Evolutionary conservation across 768 basidiomycete genomes (phyloP), one percentile per base, ranked within the genome.

Genomic region (Rhodotorula kratochvilovae): DNA sequence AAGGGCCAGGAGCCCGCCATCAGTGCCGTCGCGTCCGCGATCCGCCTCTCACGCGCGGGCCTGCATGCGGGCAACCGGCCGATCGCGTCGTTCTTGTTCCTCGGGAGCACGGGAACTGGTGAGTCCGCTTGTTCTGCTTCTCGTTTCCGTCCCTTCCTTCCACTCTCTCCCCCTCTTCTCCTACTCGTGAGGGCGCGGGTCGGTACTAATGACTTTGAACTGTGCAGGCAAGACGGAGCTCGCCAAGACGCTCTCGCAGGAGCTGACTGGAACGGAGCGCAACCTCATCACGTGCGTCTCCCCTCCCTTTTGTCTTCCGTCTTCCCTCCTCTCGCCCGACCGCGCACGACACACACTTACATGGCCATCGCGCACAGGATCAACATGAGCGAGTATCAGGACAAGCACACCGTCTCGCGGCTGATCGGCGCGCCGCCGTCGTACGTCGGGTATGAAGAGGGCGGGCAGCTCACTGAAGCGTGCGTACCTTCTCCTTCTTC

Each of bases 381-480:
- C 63, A 54, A 54, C 63, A 61, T 66, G 56, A 59, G 55, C 29
- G 69, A 71, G 56, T 71, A 60, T 43, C 39, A 71, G 58, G 92
- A 92, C 71, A 86, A 91, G 63, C 91, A 95, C 77, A 93, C 91
- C 0, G 89, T 95, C 11, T 92, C 92, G 63, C 85, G 93, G 7
- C 82, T 97, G 35, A 92, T 96, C 63, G 94, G 93, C 66, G 90
- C 92, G 1, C 90, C 94, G 0, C 92, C 95, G 15, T 93, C 93
- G 11, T 95, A 93, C 77, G 88, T 96, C 50, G 95, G 94, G 3
- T 87, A 94, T 79, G 92, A 94, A 77, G 84, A 87, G 36, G 90
- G 90, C 36, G 90, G 90, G 86, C 72, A 67, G 83, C 45, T 78
- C 11, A 68, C 77, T 11, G 78, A 77, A 42, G 60, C 62, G 54